Conservation (phyloP, 2,329 filamentous ascomycete species). For the Colletotrichum agaves region DNA sequence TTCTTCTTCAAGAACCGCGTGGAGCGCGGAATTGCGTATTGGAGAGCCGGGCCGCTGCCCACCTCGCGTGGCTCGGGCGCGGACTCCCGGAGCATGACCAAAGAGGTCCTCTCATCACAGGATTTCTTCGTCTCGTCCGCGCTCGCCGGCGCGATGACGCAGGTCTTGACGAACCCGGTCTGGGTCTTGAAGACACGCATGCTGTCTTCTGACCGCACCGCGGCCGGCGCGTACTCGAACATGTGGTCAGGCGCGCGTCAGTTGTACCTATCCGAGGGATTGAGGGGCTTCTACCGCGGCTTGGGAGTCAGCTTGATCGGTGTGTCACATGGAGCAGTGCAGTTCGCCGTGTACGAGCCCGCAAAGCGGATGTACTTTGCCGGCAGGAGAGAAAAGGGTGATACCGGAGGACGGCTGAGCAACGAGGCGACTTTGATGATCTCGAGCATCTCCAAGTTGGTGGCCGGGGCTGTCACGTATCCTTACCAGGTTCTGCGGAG, state of each 20-base stretch:
- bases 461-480: conserved; percentile 91
- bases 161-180: conserved; percentile 89
- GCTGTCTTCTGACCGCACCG: conserved; percentile 82
- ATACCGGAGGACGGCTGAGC: conserved; percentile 57
- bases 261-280: conserved; percentile 77
- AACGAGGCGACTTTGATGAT: conserved; percentile 84
- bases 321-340: conserved; percentile 90
- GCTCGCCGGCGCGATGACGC: conserved; percentile 77
- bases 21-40: conserved; percentile 58
- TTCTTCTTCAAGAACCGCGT: conserved; percentile 78
- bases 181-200: conserved; percentile 99
- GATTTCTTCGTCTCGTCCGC: conserved; percentile 87
- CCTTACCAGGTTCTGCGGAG: conserved; percentile 94
- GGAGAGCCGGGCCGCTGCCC: conserved; percentile 42
- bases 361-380: conserved; percentile 67
- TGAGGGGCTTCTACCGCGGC: conserved; percentile 87
- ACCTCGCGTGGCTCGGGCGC: conserved; percentile 22
- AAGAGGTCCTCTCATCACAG: conserved; percentile 61
- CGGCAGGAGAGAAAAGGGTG: conserved; percentile 43
- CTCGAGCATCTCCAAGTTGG: conserved; percentile 83
- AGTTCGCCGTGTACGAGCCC: conserved; percentile 94
- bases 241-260: conserved; percentile 76
- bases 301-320: conserved; percentile 85
- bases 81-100: conserved; percentile 40
- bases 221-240: conserved; percentile 82